phyloP scores from a whole-genome alignment of 805 yeast genomes.

The Starmerella geochares region DNA sequence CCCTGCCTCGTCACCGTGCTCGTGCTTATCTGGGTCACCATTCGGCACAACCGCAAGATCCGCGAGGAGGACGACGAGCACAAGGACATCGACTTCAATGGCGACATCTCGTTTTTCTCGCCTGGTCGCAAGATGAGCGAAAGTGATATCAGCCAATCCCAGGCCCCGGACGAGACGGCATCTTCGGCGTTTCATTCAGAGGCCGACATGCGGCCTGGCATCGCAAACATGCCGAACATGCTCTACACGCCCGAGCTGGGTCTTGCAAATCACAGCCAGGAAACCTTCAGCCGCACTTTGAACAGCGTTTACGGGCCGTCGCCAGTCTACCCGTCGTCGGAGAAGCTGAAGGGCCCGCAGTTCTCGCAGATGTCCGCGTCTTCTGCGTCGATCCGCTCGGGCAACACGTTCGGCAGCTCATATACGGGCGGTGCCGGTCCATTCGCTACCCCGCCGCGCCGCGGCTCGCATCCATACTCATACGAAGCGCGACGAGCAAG shows the following conservation, averaged over 20 bases:
- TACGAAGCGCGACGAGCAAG: slow-evolving; percentile 1
- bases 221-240: neutral
- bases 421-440: slow-evolving; percentile 10
- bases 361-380: slow-evolving; percentile 2
- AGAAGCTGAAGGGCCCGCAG: slow-evolving; percentile 17
- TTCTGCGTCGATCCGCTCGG: slow-evolving; percentile 4
- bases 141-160: neutral
- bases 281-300: slow-evolving; percentile 25
- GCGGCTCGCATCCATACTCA: neutral
- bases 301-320: slow-evolving; percentile 22
- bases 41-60: slow-evolving; percentile 29
- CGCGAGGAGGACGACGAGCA: slow-evolving; percentile 32
- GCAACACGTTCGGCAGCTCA: neutral
- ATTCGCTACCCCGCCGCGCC: slow-evolving; percentile 20
- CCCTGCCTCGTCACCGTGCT: slow-evolving; percentile 32
- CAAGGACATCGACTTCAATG: slow-evolving; percentile 32
- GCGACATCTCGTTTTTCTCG: slow-evolving; percentile 28
- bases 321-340: slow-evolving; percentile 22
- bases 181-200: slow-evolving; percentile 9
- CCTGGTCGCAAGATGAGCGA: slow-evolving; percentile 10
- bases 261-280: slow-evolving; percentile 15
- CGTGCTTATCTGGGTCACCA: slow-evolving; percentile 29
- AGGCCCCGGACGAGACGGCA: slow-evolving; percentile 1
- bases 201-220: neutral
- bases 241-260: slow-evolving; percentile 17